Percentiles rank a stretch among this genome's conserved stretches.
Conservation (phyloP, 495 filamentous ascomycete species). For the Echria macrotheca region DNA sequence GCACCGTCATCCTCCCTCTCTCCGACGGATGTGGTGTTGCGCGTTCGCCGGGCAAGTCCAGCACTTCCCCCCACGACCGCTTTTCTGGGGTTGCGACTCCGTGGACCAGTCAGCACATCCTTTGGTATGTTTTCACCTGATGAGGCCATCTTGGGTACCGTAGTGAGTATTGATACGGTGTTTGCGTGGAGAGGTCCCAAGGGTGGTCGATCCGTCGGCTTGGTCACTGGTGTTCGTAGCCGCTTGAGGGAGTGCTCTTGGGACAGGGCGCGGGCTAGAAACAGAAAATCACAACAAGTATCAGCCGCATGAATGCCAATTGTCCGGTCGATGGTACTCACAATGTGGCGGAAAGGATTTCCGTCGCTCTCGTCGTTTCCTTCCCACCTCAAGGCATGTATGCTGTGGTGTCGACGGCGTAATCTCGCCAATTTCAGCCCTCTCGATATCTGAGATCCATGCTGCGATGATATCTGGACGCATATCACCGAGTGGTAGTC, state of each 20-base stretch:
- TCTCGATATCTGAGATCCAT: constrained; percentile 1
- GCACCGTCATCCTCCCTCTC: background rate
- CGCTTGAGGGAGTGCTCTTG: background rate
- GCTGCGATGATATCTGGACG: background rate
- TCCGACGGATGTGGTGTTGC: background rate
- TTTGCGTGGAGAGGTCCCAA: background rate
- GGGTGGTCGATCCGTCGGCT: background rate
- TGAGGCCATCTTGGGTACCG: constrained; percentile 1
- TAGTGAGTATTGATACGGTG: background rate
- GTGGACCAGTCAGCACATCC: background rate
- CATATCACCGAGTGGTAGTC: background rate
- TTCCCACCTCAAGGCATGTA: background rate
- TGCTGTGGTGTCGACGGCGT: background rate
- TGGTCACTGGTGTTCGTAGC: background rate
- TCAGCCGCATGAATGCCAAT: constrained; percentile 1
- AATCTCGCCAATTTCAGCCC: background rate
- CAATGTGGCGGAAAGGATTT: background rate
- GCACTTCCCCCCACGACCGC: background rate
- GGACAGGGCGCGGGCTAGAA: background rate
- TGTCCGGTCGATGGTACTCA: background rate
- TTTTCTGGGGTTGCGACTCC: background rate
- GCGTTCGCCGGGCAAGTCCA: constrained; percentile 1
- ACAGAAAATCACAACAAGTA: background rate
- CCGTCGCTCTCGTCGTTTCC: background rate
- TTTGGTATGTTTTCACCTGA: background rate